Percentiles rank a stretch among this genome's conserved stretches.
phyloP scores from a whole-genome alignment of 768 basidiomycete species.

The Hypholoma fasciculare region DNA sequence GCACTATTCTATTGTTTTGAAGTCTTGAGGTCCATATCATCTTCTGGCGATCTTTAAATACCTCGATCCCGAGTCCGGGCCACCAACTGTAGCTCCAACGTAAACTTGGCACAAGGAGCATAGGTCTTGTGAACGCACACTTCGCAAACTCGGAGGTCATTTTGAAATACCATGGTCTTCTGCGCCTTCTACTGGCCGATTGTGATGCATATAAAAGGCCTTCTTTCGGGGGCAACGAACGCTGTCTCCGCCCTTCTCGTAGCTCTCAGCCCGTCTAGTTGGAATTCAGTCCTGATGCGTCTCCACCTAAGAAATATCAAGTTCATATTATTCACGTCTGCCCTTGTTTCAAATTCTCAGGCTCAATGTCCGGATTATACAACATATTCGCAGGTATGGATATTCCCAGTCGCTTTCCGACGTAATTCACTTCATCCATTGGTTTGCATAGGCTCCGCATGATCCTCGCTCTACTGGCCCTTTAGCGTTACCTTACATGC shows the following conservation, averaged over 20 bases:
- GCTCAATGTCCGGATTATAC: slow-evolving; percentile 66
- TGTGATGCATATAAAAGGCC: slow-evolving; percentile 15
- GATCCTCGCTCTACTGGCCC: slow-evolving; percentile 60
- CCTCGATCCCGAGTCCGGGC: not conserved
- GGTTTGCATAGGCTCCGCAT: slow-evolving; percentile 48
- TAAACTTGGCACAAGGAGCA: not conserved
- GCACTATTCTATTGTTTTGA: not conserved
- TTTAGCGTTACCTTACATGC: slow-evolving; percentile 69
- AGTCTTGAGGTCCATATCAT: not conserved
- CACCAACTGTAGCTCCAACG: not conserved
- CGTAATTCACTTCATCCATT: no score
- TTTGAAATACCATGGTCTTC: not conserved
- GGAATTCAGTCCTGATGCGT: slow-evolving; percentile 14
- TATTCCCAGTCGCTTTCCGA: not conserved
- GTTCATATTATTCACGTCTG: slow-evolving; percentile 20
- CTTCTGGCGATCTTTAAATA: not conserved
- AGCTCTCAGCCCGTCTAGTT: not conserved
- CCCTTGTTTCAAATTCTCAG: slow-evolving; percentile 23
- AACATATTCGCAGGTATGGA: slow-evolving; percentile 50
- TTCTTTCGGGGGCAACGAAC: not conserved
- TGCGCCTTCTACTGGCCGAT: slow-evolving; percentile 3
- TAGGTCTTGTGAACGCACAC: not conserved
- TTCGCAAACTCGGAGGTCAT: not conserved
- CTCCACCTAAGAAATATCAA: slow-evolving; percentile 10
- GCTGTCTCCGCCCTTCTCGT: not conserved